These are phyloP conservation scores for Neospora caninum DNA, from an alignment of 169 alveolate species.

Conservation along the genomic window DNA sequence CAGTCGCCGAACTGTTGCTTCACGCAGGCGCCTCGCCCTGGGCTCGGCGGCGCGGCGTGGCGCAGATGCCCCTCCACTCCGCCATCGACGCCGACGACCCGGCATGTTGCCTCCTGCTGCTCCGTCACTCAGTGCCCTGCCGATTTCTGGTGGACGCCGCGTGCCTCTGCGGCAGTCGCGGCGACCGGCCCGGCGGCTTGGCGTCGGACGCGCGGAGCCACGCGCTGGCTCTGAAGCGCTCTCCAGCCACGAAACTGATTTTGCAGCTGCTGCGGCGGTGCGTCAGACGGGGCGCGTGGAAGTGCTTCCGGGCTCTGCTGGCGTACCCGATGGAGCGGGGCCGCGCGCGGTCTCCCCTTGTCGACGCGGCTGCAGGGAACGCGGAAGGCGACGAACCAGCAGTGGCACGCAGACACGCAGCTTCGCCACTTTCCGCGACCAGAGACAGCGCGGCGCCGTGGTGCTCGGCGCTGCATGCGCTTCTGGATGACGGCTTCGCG, in stretches of 20 bases:
- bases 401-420: not conserved
- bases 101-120: constrained; percentile 43
- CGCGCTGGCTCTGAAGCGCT: not conserved
- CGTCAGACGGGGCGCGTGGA: constrained; percentile 62
- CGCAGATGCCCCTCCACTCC: constrained; percentile 45
- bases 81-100: constrained; percentile 50
- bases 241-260: not conserved
- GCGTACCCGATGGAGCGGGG: constrained; percentile 29
- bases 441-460: not conserved
- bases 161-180: constrained; percentile 1
- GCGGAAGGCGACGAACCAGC: not conserved
- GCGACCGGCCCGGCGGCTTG: not conserved
- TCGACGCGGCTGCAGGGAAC: not conserved
- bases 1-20: constrained; percentile 59
- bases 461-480: not conserved
- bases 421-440: not conserved
- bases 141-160: not conserved
- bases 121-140: constrained; percentile 50
- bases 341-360: not conserved
- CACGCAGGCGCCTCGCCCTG: constrained; percentile 61
- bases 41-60: constrained; percentile 19
- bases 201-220: not conserved
- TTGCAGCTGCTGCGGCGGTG: constrained; percentile 41
- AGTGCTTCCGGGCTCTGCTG: constrained; percentile 57
- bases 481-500: not conserved